Evolutionary conservation across 2,329 filamentous ascomycete species (phyloP).

Genomic region (Alternaria tenuissima): DNA sequence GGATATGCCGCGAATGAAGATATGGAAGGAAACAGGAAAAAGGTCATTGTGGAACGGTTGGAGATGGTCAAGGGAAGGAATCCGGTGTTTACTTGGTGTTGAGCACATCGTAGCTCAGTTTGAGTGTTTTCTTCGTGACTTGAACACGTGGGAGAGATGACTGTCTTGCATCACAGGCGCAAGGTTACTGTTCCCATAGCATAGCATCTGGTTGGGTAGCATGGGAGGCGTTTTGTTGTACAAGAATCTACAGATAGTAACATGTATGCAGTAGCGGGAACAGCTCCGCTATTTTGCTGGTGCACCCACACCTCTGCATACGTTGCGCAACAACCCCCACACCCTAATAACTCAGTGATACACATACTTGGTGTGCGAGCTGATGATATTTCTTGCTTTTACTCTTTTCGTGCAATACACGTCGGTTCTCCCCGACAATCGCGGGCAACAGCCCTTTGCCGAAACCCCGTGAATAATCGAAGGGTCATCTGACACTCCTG

Average conservation of each 20-base stretch:
- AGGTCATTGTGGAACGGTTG: slow-evolving; percentile 94
- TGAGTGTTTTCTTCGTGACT: background rate
- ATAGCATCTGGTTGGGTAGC: slow-evolving; percentile 9
- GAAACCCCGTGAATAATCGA: slow-evolving; percentile 15
- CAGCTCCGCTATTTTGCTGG: slow-evolving; percentile 3
- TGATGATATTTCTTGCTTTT: slow-evolving; percentile 7
- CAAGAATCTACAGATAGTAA: slow-evolving; percentile 5
- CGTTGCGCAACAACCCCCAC: slow-evolving; percentile 6
- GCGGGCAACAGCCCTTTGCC: slow-evolving; percentile 3
- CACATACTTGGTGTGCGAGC: background rate
- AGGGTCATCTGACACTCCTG: slow-evolving; percentile 36
- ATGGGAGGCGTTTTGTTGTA: slow-evolving; percentile 18
- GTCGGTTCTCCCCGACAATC: slow-evolving; percentile 1
- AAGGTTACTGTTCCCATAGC: background rate
- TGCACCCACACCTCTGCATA: slow-evolving; percentile 2
- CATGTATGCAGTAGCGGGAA: slow-evolving; percentile 5
- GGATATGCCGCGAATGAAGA: slow-evolving; percentile 94
- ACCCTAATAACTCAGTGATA: slow-evolving; percentile 1
- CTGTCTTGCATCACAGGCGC: slow-evolving; percentile 14
- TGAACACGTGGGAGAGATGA: background rate
- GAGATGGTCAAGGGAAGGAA: slow-evolving; percentile 96
- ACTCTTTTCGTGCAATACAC: slow-evolving; percentile 7
- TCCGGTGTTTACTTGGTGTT: slow-evolving; percentile 98
- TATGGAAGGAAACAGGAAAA: slow-evolving; percentile 88
- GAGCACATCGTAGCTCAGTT: slow-evolving; percentile 16